phyloP scores from a whole-genome alignment of 23 red algal species.

The Gracilariopsis chorda region DNA sequence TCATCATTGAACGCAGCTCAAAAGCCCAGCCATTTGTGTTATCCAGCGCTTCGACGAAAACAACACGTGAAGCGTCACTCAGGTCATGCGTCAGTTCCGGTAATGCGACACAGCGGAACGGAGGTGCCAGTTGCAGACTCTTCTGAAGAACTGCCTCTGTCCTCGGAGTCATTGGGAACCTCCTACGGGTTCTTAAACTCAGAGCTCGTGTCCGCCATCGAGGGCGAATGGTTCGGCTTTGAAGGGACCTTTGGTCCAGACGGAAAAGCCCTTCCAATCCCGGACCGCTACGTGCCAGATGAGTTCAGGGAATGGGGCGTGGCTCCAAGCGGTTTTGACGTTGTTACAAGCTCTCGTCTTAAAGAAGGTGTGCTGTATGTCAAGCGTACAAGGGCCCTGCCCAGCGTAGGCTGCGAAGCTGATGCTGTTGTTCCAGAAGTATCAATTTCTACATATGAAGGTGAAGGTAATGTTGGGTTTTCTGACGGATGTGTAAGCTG shows the following conservation, averaged over 20 bases:
- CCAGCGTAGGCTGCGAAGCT: slow-evolving; percentile 69
- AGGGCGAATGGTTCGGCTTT: slow-evolving; percentile 71
- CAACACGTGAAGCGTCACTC: too few relatives aligned
- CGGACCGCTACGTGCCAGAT: slow-evolving; percentile 65
- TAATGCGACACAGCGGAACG: neutral
- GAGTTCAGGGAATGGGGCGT: slow-evolving; percentile 73
- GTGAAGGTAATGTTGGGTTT: slow-evolving; percentile 10
- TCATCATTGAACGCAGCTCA: too few relatives aligned
- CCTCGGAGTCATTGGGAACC: neutral
- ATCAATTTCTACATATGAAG: neutral
- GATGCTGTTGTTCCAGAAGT: slow-evolving; percentile 70
- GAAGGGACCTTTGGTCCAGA: slow-evolving; percentile 36
- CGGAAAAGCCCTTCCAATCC: neutral
- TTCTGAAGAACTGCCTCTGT: neutral
- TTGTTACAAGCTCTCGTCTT: slow-evolving; percentile 29
- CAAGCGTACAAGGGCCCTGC: slow-evolving; percentile 62
- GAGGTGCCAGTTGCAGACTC: neutral
- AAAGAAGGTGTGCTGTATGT: slow-evolving; percentile 4
- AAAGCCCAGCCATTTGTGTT: too few relatives aligned
- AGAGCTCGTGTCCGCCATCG: neutral
- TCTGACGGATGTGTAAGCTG: slow-evolving; percentile 28
- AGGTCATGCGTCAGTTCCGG: neutral
- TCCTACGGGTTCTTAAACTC: slow-evolving; percentile 1
- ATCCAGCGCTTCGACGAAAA: too few relatives aligned
- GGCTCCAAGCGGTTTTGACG: slow-evolving; percentile 52